Conservation (phyloP, 139 green algal species). For the Mesostigma viride region DNA sequence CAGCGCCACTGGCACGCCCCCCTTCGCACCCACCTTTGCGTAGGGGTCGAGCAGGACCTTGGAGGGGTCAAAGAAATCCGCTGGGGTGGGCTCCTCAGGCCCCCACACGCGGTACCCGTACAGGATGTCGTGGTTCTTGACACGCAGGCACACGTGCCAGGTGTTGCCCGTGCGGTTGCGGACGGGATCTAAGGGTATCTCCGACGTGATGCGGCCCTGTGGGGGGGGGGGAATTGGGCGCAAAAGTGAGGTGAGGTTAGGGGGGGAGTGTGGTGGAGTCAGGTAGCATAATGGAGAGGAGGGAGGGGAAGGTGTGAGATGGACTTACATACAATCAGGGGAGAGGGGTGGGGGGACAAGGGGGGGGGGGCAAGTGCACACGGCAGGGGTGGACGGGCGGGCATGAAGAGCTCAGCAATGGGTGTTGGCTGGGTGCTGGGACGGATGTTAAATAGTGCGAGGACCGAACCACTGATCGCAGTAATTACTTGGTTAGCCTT, state of each 20-base stretch:
- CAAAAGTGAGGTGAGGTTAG: not conserved
- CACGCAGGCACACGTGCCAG: constrained; percentile 74
- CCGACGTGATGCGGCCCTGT: constrained; percentile 24
- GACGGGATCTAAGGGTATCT: constrained; percentile 30
- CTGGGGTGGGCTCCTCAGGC: constrained; percentile 26
- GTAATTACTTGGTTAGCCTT: too few species aligned
- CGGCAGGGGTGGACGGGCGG: too few species aligned
- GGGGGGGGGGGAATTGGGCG: not conserved
- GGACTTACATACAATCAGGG: not conserved
- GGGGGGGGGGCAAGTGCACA: too few species aligned
- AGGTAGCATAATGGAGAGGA: not conserved
- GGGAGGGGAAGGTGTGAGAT: not conserved
- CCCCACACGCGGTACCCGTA: constrained; percentile 46
- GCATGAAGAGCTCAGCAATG: too few species aligned
- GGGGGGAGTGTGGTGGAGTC: too few species aligned
- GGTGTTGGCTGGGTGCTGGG: too few species aligned
- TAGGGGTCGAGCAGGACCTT: constrained; percentile 86
- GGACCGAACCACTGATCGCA: too few species aligned
- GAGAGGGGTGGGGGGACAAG: not conserved
- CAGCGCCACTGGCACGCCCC: too few species aligned
- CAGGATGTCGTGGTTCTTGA: constrained; percentile 25
- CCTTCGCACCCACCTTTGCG: constrained; percentile 42
- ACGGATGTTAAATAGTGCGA: too few species aligned
- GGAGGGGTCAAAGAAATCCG: constrained; percentile 22
- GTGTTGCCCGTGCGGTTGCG: constrained; percentile 69